Evolutionary conservation across 2,329 filamentous ascomycete species (phyloP).

Genomic region (Byssoonygena ceratinophila): DNA sequence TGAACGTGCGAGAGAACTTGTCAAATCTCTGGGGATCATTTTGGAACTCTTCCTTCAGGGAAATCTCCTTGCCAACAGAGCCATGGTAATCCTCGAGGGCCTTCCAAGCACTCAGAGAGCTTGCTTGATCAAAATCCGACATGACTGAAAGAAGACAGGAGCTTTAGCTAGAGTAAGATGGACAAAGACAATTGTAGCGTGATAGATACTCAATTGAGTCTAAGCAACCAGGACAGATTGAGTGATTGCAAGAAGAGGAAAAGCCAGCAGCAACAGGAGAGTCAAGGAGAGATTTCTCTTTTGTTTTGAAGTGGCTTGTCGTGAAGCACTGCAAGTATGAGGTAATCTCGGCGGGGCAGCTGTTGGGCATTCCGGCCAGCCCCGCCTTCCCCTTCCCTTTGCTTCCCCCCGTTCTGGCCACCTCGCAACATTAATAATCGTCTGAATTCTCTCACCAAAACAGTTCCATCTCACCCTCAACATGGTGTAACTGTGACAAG

Average conservation of each 20-base stretch:
- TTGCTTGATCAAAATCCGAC: slow-evolving; percentile 50
- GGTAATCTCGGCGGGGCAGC: slow-evolving; percentile 4
- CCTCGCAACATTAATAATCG: not conserved
- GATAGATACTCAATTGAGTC: not conserved
- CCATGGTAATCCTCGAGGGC: slow-evolving; percentile 85
- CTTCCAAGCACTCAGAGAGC: slow-evolving; percentile 75
- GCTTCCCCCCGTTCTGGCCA: not conserved
- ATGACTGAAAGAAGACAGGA: slow-evolving; percentile 6
- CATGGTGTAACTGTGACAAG: not conserved
- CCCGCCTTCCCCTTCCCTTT: too few relatives aligned
- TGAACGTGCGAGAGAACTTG: slow-evolving; percentile 80
- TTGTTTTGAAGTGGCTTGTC: not conserved
- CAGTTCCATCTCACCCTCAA: not conserved
- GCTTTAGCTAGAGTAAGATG: not conserved
- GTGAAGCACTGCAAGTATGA: slow-evolving; percentile 5
- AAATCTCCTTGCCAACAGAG: slow-evolving; percentile 73
- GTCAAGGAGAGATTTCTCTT: not conserved
- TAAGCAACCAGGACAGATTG: not conserved
- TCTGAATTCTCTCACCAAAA: not conserved
- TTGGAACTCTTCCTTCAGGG: slow-evolving; percentile 86
- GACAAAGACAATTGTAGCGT: not conserved
- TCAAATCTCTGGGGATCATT: slow-evolving; percentile 78
- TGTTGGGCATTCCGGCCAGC: too few relatives aligned
- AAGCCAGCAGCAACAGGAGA: not conserved
- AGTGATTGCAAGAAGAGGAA: not conserved